These are phyloP conservation scores for Diutina siamensis DNA, from an alignment of 1,139 yeast species.

Conservation along the genomic window DNA sequence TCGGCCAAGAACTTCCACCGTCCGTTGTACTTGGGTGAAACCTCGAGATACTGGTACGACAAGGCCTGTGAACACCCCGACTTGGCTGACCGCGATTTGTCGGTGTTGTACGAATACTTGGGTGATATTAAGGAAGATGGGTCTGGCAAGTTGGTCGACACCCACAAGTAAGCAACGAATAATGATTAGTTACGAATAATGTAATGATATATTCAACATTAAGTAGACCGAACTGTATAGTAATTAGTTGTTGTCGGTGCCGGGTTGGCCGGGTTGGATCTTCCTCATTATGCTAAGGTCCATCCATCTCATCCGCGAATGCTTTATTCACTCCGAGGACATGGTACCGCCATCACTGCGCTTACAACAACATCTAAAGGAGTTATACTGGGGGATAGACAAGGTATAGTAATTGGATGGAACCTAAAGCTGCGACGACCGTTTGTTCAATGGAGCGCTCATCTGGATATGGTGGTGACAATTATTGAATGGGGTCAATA, in stretches of 20 bases:
- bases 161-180: constrained; percentile 2
- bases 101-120: constrained; percentile 36
- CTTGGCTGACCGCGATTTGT: constrained; percentile 32
- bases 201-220: not conserved
- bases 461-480: constrained; percentile 3
- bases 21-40: constrained; percentile 31
- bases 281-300: no score
- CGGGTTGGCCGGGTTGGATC: no score
- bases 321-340: constrained; percentile 3
- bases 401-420: not conserved
- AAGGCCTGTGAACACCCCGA: constrained; percentile 34
- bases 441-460: not conserved
- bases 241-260: no score
- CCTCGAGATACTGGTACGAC: constrained; percentile 32
- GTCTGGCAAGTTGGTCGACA: constrained; percentile 4
- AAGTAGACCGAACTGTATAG: no score
- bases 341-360: not conserved
- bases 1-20: constrained; percentile 29
- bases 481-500: not conserved
- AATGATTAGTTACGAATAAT: not conserved
- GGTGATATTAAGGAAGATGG: constrained; percentile 14
- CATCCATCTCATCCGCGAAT: not conserved
- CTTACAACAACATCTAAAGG: not conserved
- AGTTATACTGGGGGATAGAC: constrained; percentile 1
- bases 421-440: constrained; percentile 3